Evolutionary conservation across 257 asterid species (phyloP), one percentile per base, ranked within the genome.

Genomic region (Petunia secreta): DNA sequence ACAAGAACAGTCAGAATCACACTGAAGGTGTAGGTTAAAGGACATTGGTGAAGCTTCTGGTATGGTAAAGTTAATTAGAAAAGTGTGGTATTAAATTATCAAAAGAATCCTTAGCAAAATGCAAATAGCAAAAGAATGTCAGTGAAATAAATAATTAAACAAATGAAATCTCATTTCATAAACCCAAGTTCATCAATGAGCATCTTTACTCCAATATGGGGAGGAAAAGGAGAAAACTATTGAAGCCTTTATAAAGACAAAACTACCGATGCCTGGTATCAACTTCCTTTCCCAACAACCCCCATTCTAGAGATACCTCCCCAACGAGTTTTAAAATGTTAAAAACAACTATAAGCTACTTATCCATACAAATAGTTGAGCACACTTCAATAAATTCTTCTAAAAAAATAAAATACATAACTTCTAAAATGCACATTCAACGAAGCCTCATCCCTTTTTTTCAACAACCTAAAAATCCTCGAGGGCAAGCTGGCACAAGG

Each of bases 1-100:
- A 11, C 62, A 46, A 11, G 4, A 71, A 36, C 48, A 50, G 77
- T 71, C 77, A 71, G 77, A 71, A 60, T 71, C 62, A 71, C 44
- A 71, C 50, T 50, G 5, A 71, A 71, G 77, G 60, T 71, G 34
- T 71, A 10, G 43, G 1, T 10, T 25, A 52, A 46, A 16, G 41
- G 10, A 71, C 25, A 9, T 5, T 71, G 48, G 0, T 40, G 60
- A 71, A 46, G 60, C 11, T 71, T 71, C 60, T 48, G 59, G 43
- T 41, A 40, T 14, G n/a, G 40, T 66, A 15, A 66, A 66, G 54
- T 46, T 41, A 66, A 66, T 7, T 66, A 7, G 37, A 41, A 41
- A 66, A 43, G 5, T 71, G 60, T 5, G 59, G 25, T 48, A 71
- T 46, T 69, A 16, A 69, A 46, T 25, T 1, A 48, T 37, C 43